phyloP scores from a whole-genome alignment of 1,284 basidiomycete genomes.

The Malassezia caprae region DNA sequence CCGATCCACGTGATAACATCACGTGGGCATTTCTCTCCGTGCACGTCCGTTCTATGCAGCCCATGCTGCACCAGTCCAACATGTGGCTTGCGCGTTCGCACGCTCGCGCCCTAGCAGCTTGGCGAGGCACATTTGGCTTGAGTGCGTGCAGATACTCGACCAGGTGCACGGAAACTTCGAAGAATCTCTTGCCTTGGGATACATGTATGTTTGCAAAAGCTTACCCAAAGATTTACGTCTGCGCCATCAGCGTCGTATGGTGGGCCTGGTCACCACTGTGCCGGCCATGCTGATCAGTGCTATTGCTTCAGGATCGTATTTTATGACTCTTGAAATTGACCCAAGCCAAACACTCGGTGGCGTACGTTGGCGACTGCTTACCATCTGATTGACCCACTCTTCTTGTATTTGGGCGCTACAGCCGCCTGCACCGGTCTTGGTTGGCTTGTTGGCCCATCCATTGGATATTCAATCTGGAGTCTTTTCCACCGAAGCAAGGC shows the following conservation, averaged over 20 bases:
- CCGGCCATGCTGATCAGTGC: conserved; percentile 37
- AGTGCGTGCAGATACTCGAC: background rate
- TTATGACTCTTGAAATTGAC: conserved; percentile 37
- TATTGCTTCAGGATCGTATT: conserved; percentile 32
- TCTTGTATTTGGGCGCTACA: conserved; percentile 36
- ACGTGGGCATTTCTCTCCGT: background rate
- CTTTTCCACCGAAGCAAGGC: conserved; percentile 30
- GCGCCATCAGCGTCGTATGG: conserved; percentile 30
- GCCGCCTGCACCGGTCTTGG: conserved; percentile 35
- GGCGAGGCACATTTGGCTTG: background rate
- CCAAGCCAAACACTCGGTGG: conserved; percentile 32
- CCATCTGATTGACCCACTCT: conserved; percentile 30
- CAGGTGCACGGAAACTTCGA: background rate
- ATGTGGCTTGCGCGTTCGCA: background rate
- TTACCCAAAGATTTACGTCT: conserved; percentile 26
- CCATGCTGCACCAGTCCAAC: background rate
- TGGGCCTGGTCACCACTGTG: conserved; percentile 36
- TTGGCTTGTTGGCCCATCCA: conserved; percentile 38
- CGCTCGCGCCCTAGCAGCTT: background rate
- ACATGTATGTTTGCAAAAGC: conserved; percentile 11
- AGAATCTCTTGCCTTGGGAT: conserved; percentile 8
- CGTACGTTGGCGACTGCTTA: background rate
- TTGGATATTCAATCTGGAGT: conserved; percentile 33
- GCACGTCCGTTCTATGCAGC: background rate
- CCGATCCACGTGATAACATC: background rate